A percentile compares a stretch with the other conserved stretches of the same genome.
Conservation (phyloP, 257 asterid species). For the Lithospermum erythrorhizon region DNA sequence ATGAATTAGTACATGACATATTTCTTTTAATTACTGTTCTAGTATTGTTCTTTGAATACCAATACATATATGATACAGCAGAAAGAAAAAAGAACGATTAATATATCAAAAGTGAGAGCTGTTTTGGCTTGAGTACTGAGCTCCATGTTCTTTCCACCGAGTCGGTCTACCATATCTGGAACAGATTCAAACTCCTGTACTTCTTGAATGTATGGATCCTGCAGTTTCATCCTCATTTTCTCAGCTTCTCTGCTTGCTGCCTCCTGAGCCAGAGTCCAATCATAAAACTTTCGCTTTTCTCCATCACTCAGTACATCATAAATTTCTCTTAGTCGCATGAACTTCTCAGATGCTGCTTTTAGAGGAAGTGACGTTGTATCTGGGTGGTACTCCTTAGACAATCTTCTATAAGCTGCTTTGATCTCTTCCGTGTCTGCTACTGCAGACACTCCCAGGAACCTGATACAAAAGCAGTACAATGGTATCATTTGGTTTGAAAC, state of each 20-base stretch:
- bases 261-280: conserved; percentile 83
- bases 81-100: conserved; percentile 50
- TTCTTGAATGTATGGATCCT: conserved; percentile 59
- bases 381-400: conserved; percentile 87
- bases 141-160: conserved; percentile 82
- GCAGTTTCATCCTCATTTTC: conserved; percentile 63
- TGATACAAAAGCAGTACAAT: conserved; percentile 14
- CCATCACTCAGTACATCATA: conserved; percentile 51
- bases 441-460: conserved; percentile 69
- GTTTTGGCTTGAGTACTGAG: conserved; percentile 71
- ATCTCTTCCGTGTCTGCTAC: conserved; percentile 75
- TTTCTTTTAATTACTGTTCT: conserved; percentile 2
- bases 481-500: neutral
- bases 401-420: conserved; percentile 68
- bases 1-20: neutral
- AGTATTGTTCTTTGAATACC: conserved; percentile 61
- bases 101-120: conserved; percentile 73
- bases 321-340: conserved; percentile 59
- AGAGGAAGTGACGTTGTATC: conserved; percentile 91
- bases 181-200: conserved; percentile 37
- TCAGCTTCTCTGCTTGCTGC: conserved; percentile 70
- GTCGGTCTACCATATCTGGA: conserved; percentile 80
- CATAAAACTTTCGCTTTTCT: conserved; percentile 68
- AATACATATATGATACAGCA: conserved; percentile 52
- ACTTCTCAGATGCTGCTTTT: conserved; percentile 68